Percentiles rank a stretch among this genome's conserved stretches.
phyloP scores from a whole-genome alignment of 805 yeast species.

The Starmerella floricola region DNA sequence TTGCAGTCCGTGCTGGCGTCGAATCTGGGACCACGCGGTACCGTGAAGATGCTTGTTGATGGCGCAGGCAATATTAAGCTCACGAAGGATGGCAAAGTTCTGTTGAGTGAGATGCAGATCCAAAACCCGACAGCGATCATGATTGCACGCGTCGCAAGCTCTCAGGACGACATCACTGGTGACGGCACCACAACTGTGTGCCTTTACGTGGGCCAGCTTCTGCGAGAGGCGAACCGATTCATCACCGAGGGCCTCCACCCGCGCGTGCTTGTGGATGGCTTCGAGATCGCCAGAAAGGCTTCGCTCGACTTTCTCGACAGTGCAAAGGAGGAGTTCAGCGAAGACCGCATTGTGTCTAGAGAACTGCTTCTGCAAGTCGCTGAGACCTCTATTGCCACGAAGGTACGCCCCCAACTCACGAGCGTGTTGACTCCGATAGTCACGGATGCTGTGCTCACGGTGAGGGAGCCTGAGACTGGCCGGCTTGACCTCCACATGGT shows the following conservation, averaged over 20 bases:
- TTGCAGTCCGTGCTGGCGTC: slow-evolving; percentile 83
- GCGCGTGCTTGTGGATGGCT: slow-evolving; percentile 85
- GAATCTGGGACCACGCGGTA: slow-evolving; percentile 94
- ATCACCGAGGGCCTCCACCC: slow-evolving; percentile 94
- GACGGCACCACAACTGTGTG: slow-evolving; percentile 98
- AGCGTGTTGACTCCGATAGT: slow-evolving; percentile 85
- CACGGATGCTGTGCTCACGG: slow-evolving; percentile 86
- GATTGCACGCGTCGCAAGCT: slow-evolving; percentile 93
- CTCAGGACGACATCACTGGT: slow-evolving; percentile 98
- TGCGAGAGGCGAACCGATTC: slow-evolving; percentile 88
- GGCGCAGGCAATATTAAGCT: slow-evolving; percentile 92
- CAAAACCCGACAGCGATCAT: slow-evolving; percentile 80
- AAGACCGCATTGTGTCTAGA: slow-evolving; percentile 41
- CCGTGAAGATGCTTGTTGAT: slow-evolving; percentile 89
- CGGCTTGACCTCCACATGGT: slow-evolving; percentile 87
- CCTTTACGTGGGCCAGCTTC: slow-evolving; percentile 81
- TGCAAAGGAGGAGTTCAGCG: slow-evolving; percentile 43
- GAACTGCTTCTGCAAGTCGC: slow-evolving; percentile 88
- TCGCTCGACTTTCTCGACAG: slow-evolving; percentile 55
- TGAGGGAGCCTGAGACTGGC: slow-evolving; percentile 37
- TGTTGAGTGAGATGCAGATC: slow-evolving; percentile 92
- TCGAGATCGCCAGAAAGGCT: slow-evolving; percentile 75
- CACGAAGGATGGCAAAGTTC: slow-evolving; percentile 93
- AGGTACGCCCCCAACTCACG: slow-evolving; percentile 64
- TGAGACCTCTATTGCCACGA: slow-evolving; percentile 75